Conservation (phyloP, 2,329 filamentous ascomycete genomes). For the Ophiognomonia clavigignenti-juglandacearum region DNA sequence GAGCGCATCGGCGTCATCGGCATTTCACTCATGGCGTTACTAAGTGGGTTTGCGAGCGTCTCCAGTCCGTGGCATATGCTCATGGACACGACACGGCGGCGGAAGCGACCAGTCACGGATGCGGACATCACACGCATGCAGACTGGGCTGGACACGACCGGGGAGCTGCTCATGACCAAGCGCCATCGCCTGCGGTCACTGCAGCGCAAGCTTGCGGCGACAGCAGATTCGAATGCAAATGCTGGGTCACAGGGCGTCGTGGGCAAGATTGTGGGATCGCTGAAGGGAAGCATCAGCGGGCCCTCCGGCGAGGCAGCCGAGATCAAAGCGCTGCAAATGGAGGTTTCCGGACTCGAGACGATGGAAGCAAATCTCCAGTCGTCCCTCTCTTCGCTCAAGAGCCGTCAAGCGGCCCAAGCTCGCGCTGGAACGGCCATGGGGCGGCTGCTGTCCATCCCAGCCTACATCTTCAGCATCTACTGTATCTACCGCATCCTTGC, state of each 20-base stretch:
- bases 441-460: slow-evolving; percentile 54
- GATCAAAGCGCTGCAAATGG: slow-evolving; percentile 60
- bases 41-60: slow-evolving; percentile 88
- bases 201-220: slow-evolving; percentile 51
- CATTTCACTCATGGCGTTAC: slow-evolving; percentile 77
- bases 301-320: slow-evolving; percentile 53
- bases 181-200: slow-evolving; percentile 66
- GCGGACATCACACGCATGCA: slow-evolving; percentile 72
- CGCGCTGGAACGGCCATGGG: slow-evolving; percentile 65
- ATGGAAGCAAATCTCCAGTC: slow-evolving; percentile 70
- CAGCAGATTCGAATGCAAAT: slow-evolving; percentile 13
- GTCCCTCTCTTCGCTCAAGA: slow-evolving; percentile 59
- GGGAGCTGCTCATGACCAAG: slow-evolving; percentile 74
- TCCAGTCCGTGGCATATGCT: slow-evolving; percentile 84
- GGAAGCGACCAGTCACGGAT: slow-evolving; percentile 60
- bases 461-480: slow-evolving; percentile 72
- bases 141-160: slow-evolving; percentile 70
- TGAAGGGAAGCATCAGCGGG: slow-evolving; percentile 54
- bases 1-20: slow-evolving; percentile 78
- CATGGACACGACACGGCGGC: slow-evolving; percentile 49
- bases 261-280: slow-evolving; percentile 65
- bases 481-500: slow-evolving; percentile 79
- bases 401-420: slow-evolving; percentile 57
- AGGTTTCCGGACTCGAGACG: slow-evolving; percentile 73
- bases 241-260: slow-evolving; percentile 55